phyloP scores from a whole-genome alignment of 352 stramenopile genomes.

The Heterotrichella gracilis region DNA sequence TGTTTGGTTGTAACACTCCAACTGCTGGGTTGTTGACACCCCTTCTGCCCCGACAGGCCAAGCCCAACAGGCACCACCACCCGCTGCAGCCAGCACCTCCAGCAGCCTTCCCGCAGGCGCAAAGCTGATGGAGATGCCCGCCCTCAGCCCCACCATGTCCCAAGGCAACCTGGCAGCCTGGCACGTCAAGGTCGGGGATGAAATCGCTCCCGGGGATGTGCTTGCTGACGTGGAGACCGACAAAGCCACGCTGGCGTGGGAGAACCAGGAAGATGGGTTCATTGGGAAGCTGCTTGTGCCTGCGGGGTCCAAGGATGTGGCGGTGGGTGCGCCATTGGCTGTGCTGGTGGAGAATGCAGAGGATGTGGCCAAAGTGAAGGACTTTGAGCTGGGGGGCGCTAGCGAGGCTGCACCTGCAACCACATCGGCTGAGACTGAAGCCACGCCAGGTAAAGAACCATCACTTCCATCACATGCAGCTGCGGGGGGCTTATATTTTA shows the following conservation, averaged over 20 bases:
- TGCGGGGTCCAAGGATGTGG: constrained; percentile 26
- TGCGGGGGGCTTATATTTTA: not conserved
- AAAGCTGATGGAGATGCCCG: too few species aligned
- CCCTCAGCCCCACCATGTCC: too few species aligned
- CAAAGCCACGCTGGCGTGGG: constrained; percentile 90
- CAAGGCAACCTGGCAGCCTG: too few species aligned
- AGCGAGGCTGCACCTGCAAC: not conserved
- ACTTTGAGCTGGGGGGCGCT: constrained; percentile 16
- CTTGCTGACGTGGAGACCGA: constrained; percentile 85
- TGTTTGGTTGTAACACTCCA: too few species aligned
- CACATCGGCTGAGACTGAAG: not conserved
- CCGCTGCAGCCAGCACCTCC: too few species aligned
- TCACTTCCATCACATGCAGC: not conserved
- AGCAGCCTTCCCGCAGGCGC: too few species aligned
- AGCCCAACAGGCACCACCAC: too few species aligned
- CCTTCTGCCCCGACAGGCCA: too few species aligned
- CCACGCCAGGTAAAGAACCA: not conserved
- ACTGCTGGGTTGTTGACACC: too few species aligned
- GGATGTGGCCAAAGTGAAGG: constrained; percentile 28
- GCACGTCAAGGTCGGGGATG: constrained; percentile 35
- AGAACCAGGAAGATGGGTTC: constrained; percentile 72
- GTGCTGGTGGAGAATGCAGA: constrained; percentile 36
- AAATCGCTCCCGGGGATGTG: constrained; percentile 53
- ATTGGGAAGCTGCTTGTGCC: constrained; percentile 61
- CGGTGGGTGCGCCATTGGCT: constrained; percentile 32